Base-by-base conservation (phyloP, 2,329 filamentous ascomycete species). In the Penicillium sp. region DNA sequence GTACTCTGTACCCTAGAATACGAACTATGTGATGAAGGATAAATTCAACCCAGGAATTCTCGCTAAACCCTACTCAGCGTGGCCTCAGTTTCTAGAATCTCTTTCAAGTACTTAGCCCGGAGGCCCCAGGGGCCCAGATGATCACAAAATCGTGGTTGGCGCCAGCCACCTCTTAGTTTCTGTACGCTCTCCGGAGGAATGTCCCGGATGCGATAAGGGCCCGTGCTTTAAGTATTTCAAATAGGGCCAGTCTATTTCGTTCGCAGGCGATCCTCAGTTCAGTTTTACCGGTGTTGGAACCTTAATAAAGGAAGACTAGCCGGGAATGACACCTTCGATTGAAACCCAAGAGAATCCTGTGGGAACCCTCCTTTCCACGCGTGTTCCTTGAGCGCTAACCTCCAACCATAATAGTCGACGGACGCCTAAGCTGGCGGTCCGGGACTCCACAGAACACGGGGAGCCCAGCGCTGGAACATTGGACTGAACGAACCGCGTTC, bases 381-480 rank as follows among this genome's bases (percentile, higher is more conserved):
- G 21, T 29, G 19, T 47, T 15, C 19, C 5, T 31, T 50, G 19
- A 21, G 15, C 21, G 48, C 47, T 49, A 49, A 29, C 31, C 26
- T 44, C 19, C 13, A 57, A 46, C 23, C 41, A 57, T 49, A 49
- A 46, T 30, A n/a, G 45, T 15, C 3, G 9, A 8, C 44, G 35
- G 35, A 41, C 11, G 35, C 35, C 35, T 13, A 5, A 38, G 31
- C 31, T 15, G 35, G 56, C 56, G 48, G 56, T 38, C 35, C 47
- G 48, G 49, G 47, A 52, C 55, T 51, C 55, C 55, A 58, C 55
- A 58, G 21, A 49, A 50, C 38, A 52, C 56, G 56, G 47, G 26
- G 46, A 57, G 19, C 47, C n/a, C 31, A 17, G 31, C 35, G 48
- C 23, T 58, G 35, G 56, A 45, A 49, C 23, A 15, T 49, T 23